These are phyloP conservation scores for Vitellaria paradoxa DNA, from an alignment of 179 eudicot species.

Conservation along the genomic window DNA sequence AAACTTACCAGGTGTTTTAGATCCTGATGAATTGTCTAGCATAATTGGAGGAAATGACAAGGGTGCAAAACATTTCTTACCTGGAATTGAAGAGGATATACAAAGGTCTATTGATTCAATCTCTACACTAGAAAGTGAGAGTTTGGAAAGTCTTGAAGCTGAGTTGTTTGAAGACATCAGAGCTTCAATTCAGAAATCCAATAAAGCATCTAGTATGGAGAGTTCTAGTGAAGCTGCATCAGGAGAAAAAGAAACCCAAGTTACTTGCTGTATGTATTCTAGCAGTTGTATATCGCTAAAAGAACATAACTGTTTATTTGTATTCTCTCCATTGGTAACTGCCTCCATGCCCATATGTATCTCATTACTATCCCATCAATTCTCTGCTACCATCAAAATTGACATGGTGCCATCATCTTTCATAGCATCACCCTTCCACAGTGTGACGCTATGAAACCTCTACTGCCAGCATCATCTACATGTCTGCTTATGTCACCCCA, in stretches of 20 bases:
- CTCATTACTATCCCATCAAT: background rate
- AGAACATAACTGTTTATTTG: background rate
- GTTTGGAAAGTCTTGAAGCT: slow-evolving; percentile 67
- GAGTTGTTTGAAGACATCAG: slow-evolving; percentile 83
- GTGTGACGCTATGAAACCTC: background rate
- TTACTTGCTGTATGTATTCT: slow-evolving; percentile 37
- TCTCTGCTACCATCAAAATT: background rate
- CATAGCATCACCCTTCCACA: background rate
- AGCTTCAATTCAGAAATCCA: slow-evolving; percentile 85
- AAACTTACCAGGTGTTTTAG: slow-evolving; percentile 62
- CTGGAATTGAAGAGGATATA: slow-evolving; percentile 76
- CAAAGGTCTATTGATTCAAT: slow-evolving; percentile 68
- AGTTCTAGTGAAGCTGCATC: slow-evolving; percentile 23
- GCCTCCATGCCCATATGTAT: background rate
- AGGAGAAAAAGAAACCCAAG: slow-evolving; percentile 25
- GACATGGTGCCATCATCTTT: background rate
- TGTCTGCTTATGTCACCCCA: background rate
- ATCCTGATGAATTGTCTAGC: slow-evolving; percentile 75
- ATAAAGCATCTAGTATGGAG: slow-evolving; percentile 33
- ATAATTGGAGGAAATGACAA: slow-evolving; percentile 61
- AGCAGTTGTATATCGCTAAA: background rate
- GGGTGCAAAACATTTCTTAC: slow-evolving; percentile 35
- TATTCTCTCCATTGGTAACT: background rate
- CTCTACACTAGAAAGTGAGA: slow-evolving; percentile 70
- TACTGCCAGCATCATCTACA: background rate